Percentiles rank a stretch among this genome's conserved stretches.
These are phyloP conservation scores for Herpetospermum pedunculosum DNA, from an alignment of 306 rosid genomes.

Conservation along the genomic window DNA sequence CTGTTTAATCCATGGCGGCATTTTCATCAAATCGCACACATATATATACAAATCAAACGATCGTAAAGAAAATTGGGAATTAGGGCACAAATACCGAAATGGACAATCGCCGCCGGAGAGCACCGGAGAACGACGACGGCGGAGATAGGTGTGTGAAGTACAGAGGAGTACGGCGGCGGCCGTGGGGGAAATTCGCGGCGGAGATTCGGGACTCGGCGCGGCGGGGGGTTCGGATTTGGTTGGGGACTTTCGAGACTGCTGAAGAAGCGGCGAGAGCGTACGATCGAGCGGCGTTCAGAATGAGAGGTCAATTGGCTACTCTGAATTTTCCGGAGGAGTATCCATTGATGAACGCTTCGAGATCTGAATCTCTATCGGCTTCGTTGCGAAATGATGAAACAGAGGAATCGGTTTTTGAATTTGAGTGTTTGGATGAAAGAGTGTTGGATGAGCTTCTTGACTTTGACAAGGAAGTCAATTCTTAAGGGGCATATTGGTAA, in stretches of 20 bases:
- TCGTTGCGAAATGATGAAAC: background rate
- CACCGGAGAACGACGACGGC: background rate
- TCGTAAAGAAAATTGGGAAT: background rate
- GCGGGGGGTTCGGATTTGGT: no score
- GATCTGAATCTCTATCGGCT: background rate
- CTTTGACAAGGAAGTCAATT: background rate
- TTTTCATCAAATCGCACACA: background rate
- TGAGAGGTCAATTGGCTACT: constrained; percentile 55
- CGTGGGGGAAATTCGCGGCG: no score
- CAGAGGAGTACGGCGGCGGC: no score
- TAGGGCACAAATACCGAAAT: background rate
- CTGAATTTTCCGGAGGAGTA: constrained; percentile 60
- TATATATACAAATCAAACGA: background rate
- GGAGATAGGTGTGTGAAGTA: background rate
- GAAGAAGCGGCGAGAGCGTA: constrained; percentile 72
- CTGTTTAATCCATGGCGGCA: background rate
- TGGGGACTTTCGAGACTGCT: no score
- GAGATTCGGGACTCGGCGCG: no score
- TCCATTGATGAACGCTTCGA: constrained; percentile 3
- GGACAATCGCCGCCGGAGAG: background rate
- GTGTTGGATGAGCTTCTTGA: constrained; percentile 63
- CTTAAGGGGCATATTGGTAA: background rate
- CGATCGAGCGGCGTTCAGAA: constrained; percentile 49
- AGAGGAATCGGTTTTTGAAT: constrained; percentile 32
- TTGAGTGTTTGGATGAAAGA: constrained; percentile 53